phyloP scores from a whole-genome alignment of 129 eudicot species.

The Flaveria linearis region DNA sequence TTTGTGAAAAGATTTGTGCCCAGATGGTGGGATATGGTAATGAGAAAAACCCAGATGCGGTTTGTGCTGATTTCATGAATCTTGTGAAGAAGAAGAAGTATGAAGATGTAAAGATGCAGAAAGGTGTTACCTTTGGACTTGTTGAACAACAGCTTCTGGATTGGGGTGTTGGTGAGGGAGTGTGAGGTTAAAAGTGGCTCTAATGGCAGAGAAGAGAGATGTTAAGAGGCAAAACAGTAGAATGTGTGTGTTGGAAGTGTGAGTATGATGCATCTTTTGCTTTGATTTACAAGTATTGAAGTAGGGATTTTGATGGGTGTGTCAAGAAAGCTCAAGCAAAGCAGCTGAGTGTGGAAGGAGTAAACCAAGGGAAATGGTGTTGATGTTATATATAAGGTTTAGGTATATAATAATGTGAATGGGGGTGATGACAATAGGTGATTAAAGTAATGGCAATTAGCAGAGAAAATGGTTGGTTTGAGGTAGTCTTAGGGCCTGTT shows the following conservation, averaged over 20 bases:
- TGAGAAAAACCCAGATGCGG: conserved; percentile 26
- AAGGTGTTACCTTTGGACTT: conserved; percentile 64
- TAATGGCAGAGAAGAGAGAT: conserved; percentile 39
- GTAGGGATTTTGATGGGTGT: conserved; percentile 22
- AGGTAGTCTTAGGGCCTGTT: no score
- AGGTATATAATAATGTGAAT: conserved; percentile 9
- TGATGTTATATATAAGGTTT: conserved; percentile 3
- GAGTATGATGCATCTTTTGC: conserved; percentile 45
- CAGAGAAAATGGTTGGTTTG: no score
- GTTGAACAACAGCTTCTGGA: conserved; percentile 86
- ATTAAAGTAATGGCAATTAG: no score
- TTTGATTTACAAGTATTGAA: conserved; percentile 24
- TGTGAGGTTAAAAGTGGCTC: conserved; percentile 60
- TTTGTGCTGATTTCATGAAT: conserved; percentile 4
- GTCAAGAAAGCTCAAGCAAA: conserved; percentile 20
- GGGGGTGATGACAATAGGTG: no score
- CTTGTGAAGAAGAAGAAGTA: neutral
- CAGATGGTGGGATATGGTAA: conserved; percentile 25
- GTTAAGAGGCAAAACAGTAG: conserved; percentile 50
- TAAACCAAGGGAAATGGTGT: conserved; percentile 20
- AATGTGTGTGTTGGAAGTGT: conserved; percentile 43
- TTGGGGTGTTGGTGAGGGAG: conserved; percentile 90
- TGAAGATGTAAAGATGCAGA: neutral
- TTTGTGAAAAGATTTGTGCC: conserved; percentile 7
- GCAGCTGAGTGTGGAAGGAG: conserved; percentile 23